phyloP scores from a whole-genome alignment of 805 yeast genomes.

The Ogataea salicorniae region DNA sequence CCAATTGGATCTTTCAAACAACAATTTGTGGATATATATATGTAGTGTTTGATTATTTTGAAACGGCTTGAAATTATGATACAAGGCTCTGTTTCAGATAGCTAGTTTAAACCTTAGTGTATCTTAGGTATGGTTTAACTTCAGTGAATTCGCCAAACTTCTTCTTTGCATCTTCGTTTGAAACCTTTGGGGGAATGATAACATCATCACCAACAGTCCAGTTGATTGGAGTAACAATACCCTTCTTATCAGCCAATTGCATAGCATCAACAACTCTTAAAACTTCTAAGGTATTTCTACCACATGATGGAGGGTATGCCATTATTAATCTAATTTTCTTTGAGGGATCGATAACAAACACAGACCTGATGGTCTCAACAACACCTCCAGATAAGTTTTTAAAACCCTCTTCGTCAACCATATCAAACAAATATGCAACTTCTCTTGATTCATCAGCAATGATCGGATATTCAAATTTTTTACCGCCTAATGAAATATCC shows the following conservation, averaged over 20 bases:
- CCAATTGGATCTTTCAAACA: no score
- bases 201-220: constrained; percentile 91
- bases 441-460: constrained; percentile 83
- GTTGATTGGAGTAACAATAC: constrained; percentile 87
- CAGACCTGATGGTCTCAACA: constrained; percentile 87
- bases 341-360: constrained; percentile 83
- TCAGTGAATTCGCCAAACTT: constrained; percentile 83
- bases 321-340: constrained; percentile 84
- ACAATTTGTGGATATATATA: no score
- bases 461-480: constrained; percentile 80
- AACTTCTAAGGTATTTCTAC: constrained; percentile 91
- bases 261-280: constrained; percentile 85
- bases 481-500: constrained; percentile 64
- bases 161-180: constrained; percentile 71
- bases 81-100: no score
- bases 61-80: no score
- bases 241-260: constrained; percentile 77
- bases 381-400: constrained; percentile 67
- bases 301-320: constrained; percentile 90
- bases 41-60: no score
- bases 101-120: constrained; percentile 35
- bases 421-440: constrained; percentile 78
- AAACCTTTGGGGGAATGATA: constrained; percentile 82
- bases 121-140: constrained; percentile 88
- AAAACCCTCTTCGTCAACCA: constrained; percentile 84